A percentile compares a stretch with the other conserved stretches of the same genome.
phyloP scores from a whole-genome alignment of 2,329 filamentous ascomycete species.

The Phyllosticta citriasiana region DNA sequence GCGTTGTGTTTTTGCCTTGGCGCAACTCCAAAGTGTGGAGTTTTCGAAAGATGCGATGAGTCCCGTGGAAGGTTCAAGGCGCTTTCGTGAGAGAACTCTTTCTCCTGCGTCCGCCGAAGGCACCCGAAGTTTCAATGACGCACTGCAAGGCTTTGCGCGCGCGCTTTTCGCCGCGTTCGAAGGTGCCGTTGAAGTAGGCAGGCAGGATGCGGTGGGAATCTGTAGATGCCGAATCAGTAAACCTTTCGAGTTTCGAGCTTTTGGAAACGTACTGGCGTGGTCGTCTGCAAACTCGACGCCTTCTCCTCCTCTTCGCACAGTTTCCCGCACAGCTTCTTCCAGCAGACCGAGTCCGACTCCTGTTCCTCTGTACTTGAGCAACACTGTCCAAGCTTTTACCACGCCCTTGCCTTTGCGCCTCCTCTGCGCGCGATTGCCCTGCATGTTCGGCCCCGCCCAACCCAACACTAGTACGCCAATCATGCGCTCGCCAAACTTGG shows the following conservation, averaged over 20 bases:
- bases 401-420: conserved; percentile 51
- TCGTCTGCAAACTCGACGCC: conserved; percentile 64
- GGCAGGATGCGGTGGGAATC: conserved; percentile 4
- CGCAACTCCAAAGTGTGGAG: not conserved
- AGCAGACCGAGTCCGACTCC: conserved; percentile 66
- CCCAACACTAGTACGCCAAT: conserved; percentile 63
- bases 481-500: conserved; percentile 56
- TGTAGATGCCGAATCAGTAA: not conserved
- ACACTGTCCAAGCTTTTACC: conserved; percentile 76
- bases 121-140: not conserved
- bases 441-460: conserved; percentile 43
- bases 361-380: conserved; percentile 55
- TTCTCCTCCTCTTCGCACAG: conserved; percentile 58
- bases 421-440: conserved; percentile 30
- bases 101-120: conserved; percentile 6
- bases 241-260: not conserved
- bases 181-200: conserved; percentile 2
- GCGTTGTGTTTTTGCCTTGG: not conserved
- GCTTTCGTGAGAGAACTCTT: conserved; percentile 4
- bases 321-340: conserved; percentile 59
- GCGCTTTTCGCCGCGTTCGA: conserved; percentile 3
- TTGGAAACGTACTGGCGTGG: conserved; percentile 59
- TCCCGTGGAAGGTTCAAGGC: not conserved
- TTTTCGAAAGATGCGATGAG: not conserved
- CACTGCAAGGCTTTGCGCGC: conserved; percentile 1